phyloP scores from a whole-genome alignment of 176 grass and related monocot genomes.

The Chrysopogon serrulatus region DNA sequence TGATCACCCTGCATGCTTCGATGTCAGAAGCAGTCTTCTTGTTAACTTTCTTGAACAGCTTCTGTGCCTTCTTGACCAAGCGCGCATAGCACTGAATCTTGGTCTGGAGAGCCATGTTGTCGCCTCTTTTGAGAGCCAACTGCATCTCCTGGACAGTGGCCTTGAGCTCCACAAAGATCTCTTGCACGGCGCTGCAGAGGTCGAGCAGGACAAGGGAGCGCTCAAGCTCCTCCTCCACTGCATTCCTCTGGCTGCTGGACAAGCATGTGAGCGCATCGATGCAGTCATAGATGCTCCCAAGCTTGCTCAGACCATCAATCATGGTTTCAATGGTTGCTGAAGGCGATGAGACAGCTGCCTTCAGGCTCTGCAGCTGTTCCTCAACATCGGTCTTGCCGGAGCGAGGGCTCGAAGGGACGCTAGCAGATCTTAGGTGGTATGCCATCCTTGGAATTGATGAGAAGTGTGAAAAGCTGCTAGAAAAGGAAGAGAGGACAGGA shows the following conservation, averaged over 20 bases:
- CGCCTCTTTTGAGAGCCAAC: slow-evolving; percentile 19
- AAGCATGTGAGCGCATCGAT: slow-evolving; percentile 25
- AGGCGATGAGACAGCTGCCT: not conserved
- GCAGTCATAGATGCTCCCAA: slow-evolving; percentile 12
- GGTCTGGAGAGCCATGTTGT: not conserved
- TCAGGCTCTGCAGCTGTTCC: slow-evolving; percentile 10
- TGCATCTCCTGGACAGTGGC: slow-evolving; percentile 18
- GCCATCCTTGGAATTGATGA: slow-evolving; percentile 8
- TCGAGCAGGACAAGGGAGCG: slow-evolving; percentile 37
- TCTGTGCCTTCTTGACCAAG: not conserved
- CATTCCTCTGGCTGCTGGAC: slow-evolving; percentile 34
- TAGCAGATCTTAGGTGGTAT: slow-evolving; percentile 18
- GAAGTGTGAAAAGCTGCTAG: not conserved
- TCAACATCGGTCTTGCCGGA: not conserved
- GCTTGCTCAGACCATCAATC: not conserved
- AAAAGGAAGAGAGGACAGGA: not conserved
- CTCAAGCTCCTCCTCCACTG: slow-evolving; percentile 44
- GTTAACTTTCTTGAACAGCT: not conserved
- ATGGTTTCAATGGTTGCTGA: not conserved
- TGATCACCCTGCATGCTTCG: not conserved
- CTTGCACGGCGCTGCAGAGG: slow-evolving; percentile 27
- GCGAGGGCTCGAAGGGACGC: slow-evolving; percentile 17
- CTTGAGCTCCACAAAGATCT: slow-evolving; percentile 33
- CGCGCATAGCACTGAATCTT: not conserved
- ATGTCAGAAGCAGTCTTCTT: not conserved